Percentiles rank a stretch among this genome's conserved stretches.
Evolutionary conservation across 2,329 filamentous ascomycete genomes (phyloP).

Genomic region (Paraphoma sp.): DNA sequence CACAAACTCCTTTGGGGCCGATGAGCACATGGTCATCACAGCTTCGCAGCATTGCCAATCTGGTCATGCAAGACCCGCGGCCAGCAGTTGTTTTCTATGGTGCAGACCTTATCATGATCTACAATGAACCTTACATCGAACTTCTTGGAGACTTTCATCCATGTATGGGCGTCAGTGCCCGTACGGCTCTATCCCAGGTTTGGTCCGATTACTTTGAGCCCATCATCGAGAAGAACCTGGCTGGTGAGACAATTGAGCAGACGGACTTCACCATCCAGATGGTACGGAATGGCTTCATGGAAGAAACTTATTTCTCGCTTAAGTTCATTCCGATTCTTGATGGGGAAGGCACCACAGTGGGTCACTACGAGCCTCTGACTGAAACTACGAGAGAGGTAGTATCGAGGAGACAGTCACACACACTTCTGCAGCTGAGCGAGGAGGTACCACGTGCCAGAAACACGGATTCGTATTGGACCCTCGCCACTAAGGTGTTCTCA

Average conservation of each 20-base stretch:
- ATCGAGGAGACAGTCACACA: conserved; percentile 12
- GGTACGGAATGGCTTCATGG: conserved; percentile 68
- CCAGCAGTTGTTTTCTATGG: conserved; percentile 68
- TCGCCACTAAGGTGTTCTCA: conserved; percentile 70
- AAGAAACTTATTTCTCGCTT: conserved; percentile 83
- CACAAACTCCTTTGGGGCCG: conserved; percentile 72
- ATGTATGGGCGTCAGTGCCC: conserved; percentile 64
- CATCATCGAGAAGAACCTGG: conserved; percentile 26
- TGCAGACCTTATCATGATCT: conserved; percentile 44
- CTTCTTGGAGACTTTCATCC: conserved; percentile 52
- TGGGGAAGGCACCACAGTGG: conserved; percentile 71
- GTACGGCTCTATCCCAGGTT: conserved; percentile 77
- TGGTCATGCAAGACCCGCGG: conserved; percentile 66
- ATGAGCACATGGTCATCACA: conserved; percentile 74
- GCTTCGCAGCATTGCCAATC: conserved; percentile 75
- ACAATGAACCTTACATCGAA: conserved; percentile 47
- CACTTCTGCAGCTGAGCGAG: conserved; percentile 54
- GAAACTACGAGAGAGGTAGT: conserved; percentile 61
- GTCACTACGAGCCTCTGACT: conserved; percentile 77
- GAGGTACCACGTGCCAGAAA: conserved; percentile 73
- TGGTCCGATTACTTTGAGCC: conserved; percentile 35
- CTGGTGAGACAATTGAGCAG: conserved; percentile 31
- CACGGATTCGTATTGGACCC: conserved; percentile 72
- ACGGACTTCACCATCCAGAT: conserved; percentile 78
- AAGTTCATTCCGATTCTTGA: conserved; percentile 77